Evolutionary conservation across 176 grass and related monocot genomes (phyloP).

Genomic region (Olyra latifolia): DNA sequence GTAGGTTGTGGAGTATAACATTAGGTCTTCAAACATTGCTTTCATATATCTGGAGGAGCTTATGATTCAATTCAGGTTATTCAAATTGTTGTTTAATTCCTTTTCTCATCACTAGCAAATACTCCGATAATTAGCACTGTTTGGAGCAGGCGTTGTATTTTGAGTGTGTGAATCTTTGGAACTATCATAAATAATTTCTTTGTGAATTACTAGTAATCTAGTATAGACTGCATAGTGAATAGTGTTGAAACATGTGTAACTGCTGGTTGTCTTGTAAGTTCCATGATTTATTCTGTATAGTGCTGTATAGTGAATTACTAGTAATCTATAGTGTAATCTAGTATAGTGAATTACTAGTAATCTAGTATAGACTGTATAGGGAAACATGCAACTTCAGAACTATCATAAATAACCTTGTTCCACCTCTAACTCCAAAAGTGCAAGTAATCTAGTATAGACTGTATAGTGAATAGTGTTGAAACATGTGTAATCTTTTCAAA

Average conservation of each 20-base stretch:
- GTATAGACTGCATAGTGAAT: background rate
- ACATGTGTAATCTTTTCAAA: background rate
- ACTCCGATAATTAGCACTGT: background rate
- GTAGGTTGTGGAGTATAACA: constrained; percentile 67
- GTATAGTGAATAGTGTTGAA: background rate
- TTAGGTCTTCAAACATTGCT: constrained; percentile 68
- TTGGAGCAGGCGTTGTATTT: background rate
- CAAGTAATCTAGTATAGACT: background rate
- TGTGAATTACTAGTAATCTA: background rate
- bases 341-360: too few relatives aligned
- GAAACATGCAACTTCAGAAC: too few relatives aligned
- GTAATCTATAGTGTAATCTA: too few relatives aligned
- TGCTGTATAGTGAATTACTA: too few relatives aligned
- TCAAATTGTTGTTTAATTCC: background rate
- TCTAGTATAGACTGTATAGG: too few relatives aligned
- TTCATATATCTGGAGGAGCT: constrained; percentile 75
- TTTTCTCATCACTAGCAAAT: background rate
- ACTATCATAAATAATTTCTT: background rate
- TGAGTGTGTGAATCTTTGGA: background rate
- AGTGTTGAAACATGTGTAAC: background rate
- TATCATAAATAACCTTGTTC: too few relatives aligned
- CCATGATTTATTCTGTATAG: too few relatives aligned
- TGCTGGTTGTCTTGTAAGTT: background rate
- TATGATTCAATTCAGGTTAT: constrained; percentile 72
- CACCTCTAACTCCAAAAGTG: too few relatives aligned